Conservation (phyloP, 73 alveolate genomes). For the Paramecium sexaurelia region DNA sequence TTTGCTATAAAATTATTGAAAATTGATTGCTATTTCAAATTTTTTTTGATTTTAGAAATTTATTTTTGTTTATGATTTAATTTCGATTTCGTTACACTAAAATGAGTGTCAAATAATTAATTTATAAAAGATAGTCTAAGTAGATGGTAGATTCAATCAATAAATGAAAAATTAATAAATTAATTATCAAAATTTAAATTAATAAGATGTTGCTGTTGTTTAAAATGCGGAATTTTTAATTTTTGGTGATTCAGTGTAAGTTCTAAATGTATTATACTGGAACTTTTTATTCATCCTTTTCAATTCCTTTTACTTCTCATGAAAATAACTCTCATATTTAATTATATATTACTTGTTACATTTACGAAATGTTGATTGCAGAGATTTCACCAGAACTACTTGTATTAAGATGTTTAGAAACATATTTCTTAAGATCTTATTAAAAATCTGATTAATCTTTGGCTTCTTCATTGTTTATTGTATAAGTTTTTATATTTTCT, state of each 20-base stretch:
- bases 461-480: not conserved
- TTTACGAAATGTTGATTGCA: not conserved
- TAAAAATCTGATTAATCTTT: not conserved
- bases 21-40: no score
- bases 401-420: not conserved
- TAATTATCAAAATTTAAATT: conserved; percentile 20
- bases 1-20: no score
- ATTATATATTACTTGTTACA: not conserved
- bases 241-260: not conserved
- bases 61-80: no score
- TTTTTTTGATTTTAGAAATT: no score
- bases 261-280: not conserved
- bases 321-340: not conserved
- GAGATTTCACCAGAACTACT: not conserved
- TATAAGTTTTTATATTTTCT: not conserved
- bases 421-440: not conserved
- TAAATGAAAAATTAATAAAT: not conserved
- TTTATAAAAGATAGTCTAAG: not conserved
- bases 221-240: not conserved
- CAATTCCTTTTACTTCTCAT: not conserved
- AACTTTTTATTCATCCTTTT: not conserved
- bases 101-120: no score
- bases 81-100: no score
- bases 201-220: conserved; percentile 45
- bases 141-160: not conserved